These are phyloP conservation scores for Xanthoconium stramineum DNA, from an alignment of 768 basidiomycete genomes.

Conservation along the genomic window DNA sequence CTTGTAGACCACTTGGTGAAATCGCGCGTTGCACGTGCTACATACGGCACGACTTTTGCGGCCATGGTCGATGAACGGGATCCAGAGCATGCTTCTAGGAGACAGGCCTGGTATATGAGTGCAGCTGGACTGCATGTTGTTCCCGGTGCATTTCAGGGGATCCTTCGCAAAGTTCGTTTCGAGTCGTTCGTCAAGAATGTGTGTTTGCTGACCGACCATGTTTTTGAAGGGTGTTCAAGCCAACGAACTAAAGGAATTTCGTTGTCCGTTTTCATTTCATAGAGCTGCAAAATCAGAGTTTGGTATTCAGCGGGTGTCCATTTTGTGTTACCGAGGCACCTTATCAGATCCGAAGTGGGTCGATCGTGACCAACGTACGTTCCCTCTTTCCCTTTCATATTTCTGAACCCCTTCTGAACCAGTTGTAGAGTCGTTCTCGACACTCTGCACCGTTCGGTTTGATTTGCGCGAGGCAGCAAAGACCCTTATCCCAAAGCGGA, in stretches of 20 bases:
- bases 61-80: not conserved
- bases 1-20: conserved; percentile 44
- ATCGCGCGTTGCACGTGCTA: conserved; percentile 41
- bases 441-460: conserved; percentile 6
- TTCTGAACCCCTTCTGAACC: not conserved
- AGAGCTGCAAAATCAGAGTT: not conserved
- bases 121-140: not conserved
- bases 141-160: conserved; percentile 1
- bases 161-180: conserved; percentile 10
- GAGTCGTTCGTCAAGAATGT: not conserved
- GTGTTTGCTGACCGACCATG: not conserved
- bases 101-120: conserved; percentile 1
- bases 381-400: not conserved
- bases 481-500: not conserved
- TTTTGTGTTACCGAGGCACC: conserved; percentile 15
- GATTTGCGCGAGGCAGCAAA: conserved; percentile 7
- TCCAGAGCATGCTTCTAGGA: conserved; percentile 10
- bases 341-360: conserved; percentile 9
- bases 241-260: conserved; percentile 15
- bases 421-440: conserved; percentile 8
- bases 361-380: conserved; percentile 4
- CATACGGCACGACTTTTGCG: conserved; percentile 53
- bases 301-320: not conserved
- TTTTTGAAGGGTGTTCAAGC: conserved; percentile 7
- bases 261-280: not conserved